These are phyloP conservation scores for Hanseniaspora clermontiae DNA, from an alignment of 805 yeast genomes.

Conservation along the genomic window DNA sequence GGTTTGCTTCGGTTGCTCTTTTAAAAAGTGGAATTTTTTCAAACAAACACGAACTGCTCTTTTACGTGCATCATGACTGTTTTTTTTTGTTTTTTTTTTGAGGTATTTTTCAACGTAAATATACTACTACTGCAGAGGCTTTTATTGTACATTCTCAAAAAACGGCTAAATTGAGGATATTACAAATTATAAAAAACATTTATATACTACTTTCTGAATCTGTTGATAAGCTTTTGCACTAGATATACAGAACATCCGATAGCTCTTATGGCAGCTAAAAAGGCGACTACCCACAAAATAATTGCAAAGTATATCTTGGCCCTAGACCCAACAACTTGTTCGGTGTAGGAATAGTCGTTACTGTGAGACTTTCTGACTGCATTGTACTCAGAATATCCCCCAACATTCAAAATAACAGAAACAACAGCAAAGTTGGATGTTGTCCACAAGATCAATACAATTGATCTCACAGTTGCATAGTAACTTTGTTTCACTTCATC, in stretches of 20 bases:
- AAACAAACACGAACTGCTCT: no score
- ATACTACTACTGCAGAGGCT: no score
- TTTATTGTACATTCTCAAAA: no score
- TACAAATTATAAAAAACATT: not conserved
- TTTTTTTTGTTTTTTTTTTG: no score
- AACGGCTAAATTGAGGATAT: no score
- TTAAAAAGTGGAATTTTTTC: no score
- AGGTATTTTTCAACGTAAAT: no score
- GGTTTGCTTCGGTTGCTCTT: not conserved
- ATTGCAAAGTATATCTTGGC: slow-evolving; percentile 65
- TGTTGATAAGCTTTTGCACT: slow-evolving; percentile 23
- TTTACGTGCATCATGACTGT: no score
- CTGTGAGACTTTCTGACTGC: slow-evolving; percentile 18
- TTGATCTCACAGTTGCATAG: slow-evolving; percentile 79
- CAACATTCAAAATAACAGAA: slow-evolving; percentile 73
- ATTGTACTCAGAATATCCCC: slow-evolving; percentile 47
- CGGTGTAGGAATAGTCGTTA: slow-evolving; percentile 15
- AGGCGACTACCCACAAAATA: slow-evolving; percentile 86
- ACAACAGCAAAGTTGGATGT: slow-evolving; percentile 70
- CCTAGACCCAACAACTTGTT: slow-evolving; percentile 28
- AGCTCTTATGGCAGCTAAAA: slow-evolving; percentile 72
- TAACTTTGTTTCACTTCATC: slow-evolving; percentile 60
- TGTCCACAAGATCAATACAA: slow-evolving; percentile 84
- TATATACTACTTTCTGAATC: not conserved
- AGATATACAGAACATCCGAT: slow-evolving; percentile 59